Evolutionary conservation across 2,329 filamentous ascomycete species (phyloP).

Genomic region (Juglanconis oblonga): DNA sequence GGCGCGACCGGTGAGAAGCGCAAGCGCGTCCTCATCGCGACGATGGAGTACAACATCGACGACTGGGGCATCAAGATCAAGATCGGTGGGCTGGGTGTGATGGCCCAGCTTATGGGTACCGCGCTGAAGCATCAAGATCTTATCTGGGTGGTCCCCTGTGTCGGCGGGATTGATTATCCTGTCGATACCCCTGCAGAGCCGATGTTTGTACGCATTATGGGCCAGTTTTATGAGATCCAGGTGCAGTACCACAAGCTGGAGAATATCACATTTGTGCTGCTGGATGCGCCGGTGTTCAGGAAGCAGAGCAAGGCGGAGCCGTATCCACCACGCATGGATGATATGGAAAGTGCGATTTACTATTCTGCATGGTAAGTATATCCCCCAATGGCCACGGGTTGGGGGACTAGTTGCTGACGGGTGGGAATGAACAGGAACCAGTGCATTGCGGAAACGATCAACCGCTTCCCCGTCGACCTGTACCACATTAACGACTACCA

Average conservation of each 20-base stretch:
- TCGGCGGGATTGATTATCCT: constrained; percentile 65
- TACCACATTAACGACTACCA: constrained; percentile 40
- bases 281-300: constrained; percentile 66
- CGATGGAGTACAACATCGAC: constrained; percentile 65
- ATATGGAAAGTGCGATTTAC: constrained; percentile 64
- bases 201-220: constrained; percentile 62
- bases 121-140: constrained; percentile 63
- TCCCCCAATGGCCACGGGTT: neutral
- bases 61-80: constrained; percentile 71
- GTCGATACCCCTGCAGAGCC: constrained; percentile 55
- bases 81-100: constrained; percentile 68
- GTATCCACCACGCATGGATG: constrained; percentile 66
- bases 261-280: constrained; percentile 67
- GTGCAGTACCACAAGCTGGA: constrained; percentile 62
- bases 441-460: constrained; percentile 62
- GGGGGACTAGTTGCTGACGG: neutral
- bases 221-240: constrained; percentile 57
- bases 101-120: constrained; percentile 68
- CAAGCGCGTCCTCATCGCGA: constrained; percentile 23
- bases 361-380: constrained; percentile 57
- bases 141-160: constrained; percentile 61
- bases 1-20: constrained; percentile 22
- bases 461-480: constrained; percentile 48
- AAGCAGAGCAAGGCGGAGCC: constrained; percentile 59
- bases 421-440: constrained; percentile 61